phyloP scores from a whole-genome alignment of 2,329 filamentous ascomycete genomes.

The Sarocladiaceae sp. region DNA sequence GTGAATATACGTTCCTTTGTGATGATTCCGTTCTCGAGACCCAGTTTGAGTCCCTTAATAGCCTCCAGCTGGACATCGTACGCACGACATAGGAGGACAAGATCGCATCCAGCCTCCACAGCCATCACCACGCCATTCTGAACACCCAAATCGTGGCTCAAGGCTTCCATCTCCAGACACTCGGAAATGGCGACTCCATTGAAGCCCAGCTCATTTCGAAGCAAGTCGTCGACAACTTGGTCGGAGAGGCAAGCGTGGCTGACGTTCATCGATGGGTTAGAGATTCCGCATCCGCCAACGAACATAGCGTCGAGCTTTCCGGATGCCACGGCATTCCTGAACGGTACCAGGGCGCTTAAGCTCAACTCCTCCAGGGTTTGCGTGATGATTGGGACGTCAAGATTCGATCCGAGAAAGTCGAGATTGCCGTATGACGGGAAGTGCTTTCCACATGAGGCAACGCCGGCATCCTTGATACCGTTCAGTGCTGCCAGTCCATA shows the following conservation, averaged over 20 bases:
- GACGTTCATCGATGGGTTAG: slow-evolving; percentile 84
- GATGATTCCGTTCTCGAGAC: slow-evolving; percentile 86
- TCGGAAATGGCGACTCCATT: slow-evolving; percentile 91
- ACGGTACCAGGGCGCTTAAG: slow-evolving; percentile 84
- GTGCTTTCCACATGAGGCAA: slow-evolving; percentile 89
- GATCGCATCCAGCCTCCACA: slow-evolving; percentile 89
- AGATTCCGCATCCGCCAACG: slow-evolving; percentile 89
- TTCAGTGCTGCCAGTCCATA: slow-evolving; percentile 88
- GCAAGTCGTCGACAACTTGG: slow-evolving; percentile 83
- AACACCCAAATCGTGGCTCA: slow-evolving; percentile 94
- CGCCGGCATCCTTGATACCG: slow-evolving; percentile 84
- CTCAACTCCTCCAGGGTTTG: slow-evolving; percentile 90
- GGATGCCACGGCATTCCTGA: slow-evolving; percentile 79
- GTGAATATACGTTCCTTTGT: slow-evolving; percentile 71
- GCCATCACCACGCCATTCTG: slow-evolving; percentile 97
- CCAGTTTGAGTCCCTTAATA: slow-evolving; percentile 81
- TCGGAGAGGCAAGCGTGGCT: slow-evolving; percentile 93
- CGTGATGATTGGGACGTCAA: slow-evolving; percentile 92
- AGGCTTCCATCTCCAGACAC: slow-evolving; percentile 92
- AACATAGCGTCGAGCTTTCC: slow-evolving; percentile 88
- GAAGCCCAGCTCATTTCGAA: slow-evolving; percentile 85
- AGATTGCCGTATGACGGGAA: slow-evolving; percentile 95
- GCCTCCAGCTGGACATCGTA: slow-evolving; percentile 87
- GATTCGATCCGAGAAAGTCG: slow-evolving; percentile 82
- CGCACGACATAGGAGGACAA: slow-evolving; percentile 81